Evolutionary conservation across 2,329 filamentous ascomycete genomes (phyloP), one percentile per base, ranked within the genome.

Genomic region (Ustulina deusta): DNA sequence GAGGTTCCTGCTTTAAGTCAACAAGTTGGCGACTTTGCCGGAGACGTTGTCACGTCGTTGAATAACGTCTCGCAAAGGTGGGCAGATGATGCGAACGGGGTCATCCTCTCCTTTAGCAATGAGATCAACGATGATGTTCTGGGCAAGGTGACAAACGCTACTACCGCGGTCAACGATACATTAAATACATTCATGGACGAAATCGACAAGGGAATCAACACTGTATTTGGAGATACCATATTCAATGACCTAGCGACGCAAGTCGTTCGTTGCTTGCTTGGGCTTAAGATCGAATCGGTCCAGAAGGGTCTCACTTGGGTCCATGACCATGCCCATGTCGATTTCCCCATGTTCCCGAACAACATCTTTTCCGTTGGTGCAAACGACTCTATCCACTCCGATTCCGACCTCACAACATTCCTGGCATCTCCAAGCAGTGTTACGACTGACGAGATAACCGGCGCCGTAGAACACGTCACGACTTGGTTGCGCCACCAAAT

Each of bases 281-380:
- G 91, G 7, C 85, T 97, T 76, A 98, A 98, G 83, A 86, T 98
- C 70, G 89, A 92, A 72, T 87, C 90, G 25, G 89, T 99, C 71
- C 89, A 98, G 78, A 91, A 92, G 76, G 96, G 92, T 13, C 85
- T 98, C n/a, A 97, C 93, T 0, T 99, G 95, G 95, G 92, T 97
- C 11, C 88, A 92, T 74, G 91, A 98, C 72, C 84, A 98, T 77
- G 93, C 96, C 3, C 88, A 96, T 69, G 86, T 99, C 73, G 83
- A 88, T 67, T 91, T 99, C 73, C 96, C 96, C 0, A 81, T 87
- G 61, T 89, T 98, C 68, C 84, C 88, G 29, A 91, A 93, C 74
- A 87, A 97, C 77, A 92, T 92, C 1, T 97, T 98, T 81, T 95
- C 93, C 66, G 82, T 90, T 61, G 94, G 94, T 48, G 92, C 94